Percentiles rank a stretch among this genome's conserved stretches.
These are phyloP conservation scores for Wallacemonas sp. DNA, from an alignment of 208 protist genomes.

Conservation along the genomic window DNA sequence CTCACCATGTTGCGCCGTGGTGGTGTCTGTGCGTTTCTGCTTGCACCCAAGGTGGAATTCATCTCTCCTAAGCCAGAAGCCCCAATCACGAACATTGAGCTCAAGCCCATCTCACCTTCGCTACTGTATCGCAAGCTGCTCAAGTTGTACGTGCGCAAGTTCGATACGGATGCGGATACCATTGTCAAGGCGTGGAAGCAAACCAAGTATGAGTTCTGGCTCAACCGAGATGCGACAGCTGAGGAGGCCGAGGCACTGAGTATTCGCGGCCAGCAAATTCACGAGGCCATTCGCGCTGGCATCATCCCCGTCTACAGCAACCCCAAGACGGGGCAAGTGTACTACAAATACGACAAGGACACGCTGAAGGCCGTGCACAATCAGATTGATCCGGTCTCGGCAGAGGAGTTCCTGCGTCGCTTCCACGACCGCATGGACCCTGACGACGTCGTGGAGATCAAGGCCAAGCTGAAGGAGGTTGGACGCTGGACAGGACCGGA, in stretches of 20 bases:
- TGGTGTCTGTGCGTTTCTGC: background rate
- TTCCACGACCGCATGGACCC: constrained; percentile 81
- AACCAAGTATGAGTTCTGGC: constrained; percentile 90
- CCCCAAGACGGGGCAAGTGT: constrained; percentile 68
- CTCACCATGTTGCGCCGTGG: background rate
- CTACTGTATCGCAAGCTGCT: constrained; percentile 79
- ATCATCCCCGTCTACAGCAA: constrained; percentile 77
- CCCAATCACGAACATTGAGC: constrained; percentile 47
- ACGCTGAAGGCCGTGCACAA: constrained; percentile 83
- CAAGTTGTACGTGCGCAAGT: constrained; percentile 86
- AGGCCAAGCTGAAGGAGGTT: constrained; percentile 62
- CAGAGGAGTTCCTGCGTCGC: constrained; percentile 81
- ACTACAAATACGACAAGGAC: constrained; percentile 78
- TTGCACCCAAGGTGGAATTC: constrained; percentile 62
- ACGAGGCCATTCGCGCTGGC: constrained; percentile 74
- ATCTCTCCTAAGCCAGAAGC: constrained; percentile 67
- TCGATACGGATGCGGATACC: constrained; percentile 84
- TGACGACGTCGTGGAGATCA: constrained; percentile 68
- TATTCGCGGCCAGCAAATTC: constrained; percentile 74
- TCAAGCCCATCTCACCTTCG: constrained; percentile 57
- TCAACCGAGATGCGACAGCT: constrained; percentile 37
- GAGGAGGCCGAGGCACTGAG: constrained; percentile 72
- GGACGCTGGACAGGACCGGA: constrained; percentile 78
- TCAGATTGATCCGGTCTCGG: constrained; percentile 74
- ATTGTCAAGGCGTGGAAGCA: constrained; percentile 87